Percentiles rank a stretch among this genome's conserved stretches.
These are phyloP conservation scores for Prunus campanulata DNA, from an alignment of 306 rosid genomes.

Conservation along the genomic window DNA sequence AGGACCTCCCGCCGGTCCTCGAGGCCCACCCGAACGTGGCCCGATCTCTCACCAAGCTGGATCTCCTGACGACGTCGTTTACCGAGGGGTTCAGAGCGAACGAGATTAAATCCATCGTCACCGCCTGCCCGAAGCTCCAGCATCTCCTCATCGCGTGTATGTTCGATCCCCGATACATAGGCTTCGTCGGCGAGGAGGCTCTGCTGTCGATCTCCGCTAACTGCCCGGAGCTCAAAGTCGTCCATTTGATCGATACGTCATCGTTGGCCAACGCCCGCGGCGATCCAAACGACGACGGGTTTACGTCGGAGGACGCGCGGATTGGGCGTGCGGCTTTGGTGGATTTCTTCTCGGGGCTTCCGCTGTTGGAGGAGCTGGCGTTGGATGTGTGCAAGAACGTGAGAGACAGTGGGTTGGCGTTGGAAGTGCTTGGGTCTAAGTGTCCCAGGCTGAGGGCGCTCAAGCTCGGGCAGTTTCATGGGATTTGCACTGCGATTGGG, in stretches of 20 bases:
- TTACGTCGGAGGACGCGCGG: conserved; percentile 56
- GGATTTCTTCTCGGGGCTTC: conserved; percentile 67
- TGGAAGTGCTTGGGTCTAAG: conserved; percentile 63
- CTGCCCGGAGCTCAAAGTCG: conserved; percentile 61
- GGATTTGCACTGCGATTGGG: conserved; percentile 65
- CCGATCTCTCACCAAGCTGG: conserved; percentile 51
- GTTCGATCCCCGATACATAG: conserved; percentile 79
- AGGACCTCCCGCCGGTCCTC: conserved; percentile 77
- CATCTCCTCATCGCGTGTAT: conserved; percentile 64
- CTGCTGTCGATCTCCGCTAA: conserved; percentile 47
- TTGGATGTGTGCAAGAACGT: conserved; percentile 81
- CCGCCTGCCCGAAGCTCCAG: conserved; percentile 68
- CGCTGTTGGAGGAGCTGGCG: conserved; percentile 71
- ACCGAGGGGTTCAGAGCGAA: conserved; percentile 64
- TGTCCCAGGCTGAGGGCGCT: conserved; percentile 66
- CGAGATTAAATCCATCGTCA: conserved; percentile 57
- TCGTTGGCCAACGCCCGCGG: conserved; percentile 59
- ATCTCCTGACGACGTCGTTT: conserved; percentile 63
- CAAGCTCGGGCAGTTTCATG: conserved; percentile 77
- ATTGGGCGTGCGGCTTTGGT: conserved; percentile 48
- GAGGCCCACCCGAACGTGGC: conserved; percentile 44
- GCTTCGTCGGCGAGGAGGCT: conserved; percentile 73
- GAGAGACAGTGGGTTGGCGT: conserved; percentile 59
- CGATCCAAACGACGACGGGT: conserved; percentile 50
- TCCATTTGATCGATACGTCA: conserved; percentile 68